Evolutionary conservation across 1,139 yeast species (phyloP), one percentile per base, ranked within the genome.

Genomic region (Yamadazyma epiphylla): DNA sequence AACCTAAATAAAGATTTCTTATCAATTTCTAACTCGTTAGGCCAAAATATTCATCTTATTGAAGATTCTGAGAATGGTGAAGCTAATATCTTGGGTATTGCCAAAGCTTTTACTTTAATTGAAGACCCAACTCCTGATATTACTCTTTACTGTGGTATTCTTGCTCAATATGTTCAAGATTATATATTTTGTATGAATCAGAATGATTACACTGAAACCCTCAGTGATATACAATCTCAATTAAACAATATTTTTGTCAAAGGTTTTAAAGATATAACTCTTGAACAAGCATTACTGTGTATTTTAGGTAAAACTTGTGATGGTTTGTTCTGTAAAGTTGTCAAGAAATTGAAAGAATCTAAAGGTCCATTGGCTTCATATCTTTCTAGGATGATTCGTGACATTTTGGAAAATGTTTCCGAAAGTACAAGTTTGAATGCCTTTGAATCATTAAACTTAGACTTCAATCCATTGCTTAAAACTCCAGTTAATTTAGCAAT

Each of bases 11-110:
- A 36, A 19, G 38, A 37, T 22, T 32, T 48, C 9, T 41, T 74
- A 16, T 49, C 79, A 0, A 48, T 74, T 16, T 67, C 76, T 0
- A 74, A 72, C 39, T 64, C 76, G 2, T 44, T 76, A 28, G 67
- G 58, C 12, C 56, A 59, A 15, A 66, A 63, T 30, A 51, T 66
- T 1, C 64, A 59, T 36, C 43, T 74, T 17, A 40, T 69, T 9
- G 28, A 42, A 2, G 43, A 43, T 2, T 31, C 31, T 3, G 23
- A 33, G 0, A 39, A 45, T 13, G 8, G 10, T 8, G 11, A 5
- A 4, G 19, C 14, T 13, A 13, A 19, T 21, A 20, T 26, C 4
- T 26, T 42, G 19, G 30, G 35, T 15, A 20, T 22, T 8, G 27
- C 35, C 27, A 32, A 24, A 11, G 24, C 25, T 5, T 31, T 37